A percentile compares a stretch with the other conserved stretches of the same genome.
Evolutionary conservation across 768 basidiomycete species (phyloP).

Genomic region (Daedaleopsis sinensis): DNA sequence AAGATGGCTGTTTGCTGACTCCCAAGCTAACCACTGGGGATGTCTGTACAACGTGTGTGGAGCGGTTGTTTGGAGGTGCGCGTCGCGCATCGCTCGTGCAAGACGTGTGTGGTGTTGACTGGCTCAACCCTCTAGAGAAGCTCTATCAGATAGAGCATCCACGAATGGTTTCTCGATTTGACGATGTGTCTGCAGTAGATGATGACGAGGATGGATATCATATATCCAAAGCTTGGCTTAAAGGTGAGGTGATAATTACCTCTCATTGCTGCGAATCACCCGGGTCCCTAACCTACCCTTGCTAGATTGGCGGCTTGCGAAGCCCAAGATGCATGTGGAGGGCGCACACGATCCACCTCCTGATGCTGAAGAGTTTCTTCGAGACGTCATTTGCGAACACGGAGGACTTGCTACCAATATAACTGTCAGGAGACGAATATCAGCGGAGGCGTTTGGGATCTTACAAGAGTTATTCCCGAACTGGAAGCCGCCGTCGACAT

Average conservation of each 20-base stretch:
- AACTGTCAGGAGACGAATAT: constrained; percentile 63
- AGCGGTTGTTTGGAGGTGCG: constrained; percentile 58
- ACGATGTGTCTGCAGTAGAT: constrained; percentile 49
- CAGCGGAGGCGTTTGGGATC: constrained; percentile 58
- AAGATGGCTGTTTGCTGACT: constrained; percentile 47
- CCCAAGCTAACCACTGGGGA: constrained; percentile 52
- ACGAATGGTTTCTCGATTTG: constrained; percentile 58
- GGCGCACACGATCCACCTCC: constrained; percentile 68
- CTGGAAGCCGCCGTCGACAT: constrained; percentile 60
- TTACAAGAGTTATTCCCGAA: constrained; percentile 61
- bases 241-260: constrained; percentile 47
- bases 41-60: constrained; percentile 65
- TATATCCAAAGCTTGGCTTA: constrained; percentile 82
- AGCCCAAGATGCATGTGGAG: constrained; percentile 76
- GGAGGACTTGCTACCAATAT: constrained; percentile 57
- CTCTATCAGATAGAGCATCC: constrained; percentile 73
- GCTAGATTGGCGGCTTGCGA: constrained; percentile 72
- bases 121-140: constrained; percentile 48
- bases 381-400: constrained; percentile 76
- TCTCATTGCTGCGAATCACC: constrained; percentile 2
- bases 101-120: background rate
- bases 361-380: constrained; percentile 54
- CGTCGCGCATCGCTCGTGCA: constrained; percentile 1
- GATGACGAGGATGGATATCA: constrained; percentile 55
- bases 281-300: background rate